Conservation (phyloP, 2,329 filamentous ascomycete species). For the Alternaria atra region DNA sequence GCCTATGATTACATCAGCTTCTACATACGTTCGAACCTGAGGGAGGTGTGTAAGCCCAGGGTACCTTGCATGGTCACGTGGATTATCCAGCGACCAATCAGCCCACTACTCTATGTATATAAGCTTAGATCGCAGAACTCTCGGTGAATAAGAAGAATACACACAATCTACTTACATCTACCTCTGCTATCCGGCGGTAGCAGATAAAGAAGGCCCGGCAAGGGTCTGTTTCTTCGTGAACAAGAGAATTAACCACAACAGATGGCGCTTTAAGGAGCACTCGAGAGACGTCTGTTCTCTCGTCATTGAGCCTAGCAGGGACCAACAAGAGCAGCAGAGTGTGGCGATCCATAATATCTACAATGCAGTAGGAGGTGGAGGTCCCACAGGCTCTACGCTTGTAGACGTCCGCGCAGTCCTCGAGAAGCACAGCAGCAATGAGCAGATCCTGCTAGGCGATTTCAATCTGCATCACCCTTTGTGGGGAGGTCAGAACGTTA, state of each 20-base stretch:
- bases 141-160: too few relatives aligned
- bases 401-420: background rate
- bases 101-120: too few relatives aligned
- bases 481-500: slow-evolving; percentile 16
- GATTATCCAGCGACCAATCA: too few relatives aligned
- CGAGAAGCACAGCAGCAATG: slow-evolving; percentile 1
- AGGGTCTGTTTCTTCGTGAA: slow-evolving; percentile 39
- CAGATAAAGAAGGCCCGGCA: slow-evolving; percentile 10
- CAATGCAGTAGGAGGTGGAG: slow-evolving; percentile 26
- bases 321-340: slow-evolving; percentile 6
- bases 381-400: too few relatives aligned
- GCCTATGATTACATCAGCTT: too few relatives aligned
- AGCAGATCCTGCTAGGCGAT: slow-evolving; percentile 21
- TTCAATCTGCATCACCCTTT: slow-evolving; percentile 23
- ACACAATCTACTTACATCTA: too few relatives aligned
- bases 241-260: slow-evolving; percentile 27
- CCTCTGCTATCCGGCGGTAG: slow-evolving; percentile 22
- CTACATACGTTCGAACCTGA: too few relatives aligned
- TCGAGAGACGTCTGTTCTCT: slow-evolving; percentile 28
- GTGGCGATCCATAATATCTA: slow-evolving; percentile 36
- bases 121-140: too few relatives aligned
- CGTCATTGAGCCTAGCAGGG: slow-evolving; percentile 6
- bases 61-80: too few relatives aligned
- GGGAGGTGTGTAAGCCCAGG: too few relatives aligned
- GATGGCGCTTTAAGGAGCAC: slow-evolving; percentile 22